phyloP scores from a whole-genome alignment of 495 filamentous ascomycete genomes.

The Penicillium ucsense region DNA sequence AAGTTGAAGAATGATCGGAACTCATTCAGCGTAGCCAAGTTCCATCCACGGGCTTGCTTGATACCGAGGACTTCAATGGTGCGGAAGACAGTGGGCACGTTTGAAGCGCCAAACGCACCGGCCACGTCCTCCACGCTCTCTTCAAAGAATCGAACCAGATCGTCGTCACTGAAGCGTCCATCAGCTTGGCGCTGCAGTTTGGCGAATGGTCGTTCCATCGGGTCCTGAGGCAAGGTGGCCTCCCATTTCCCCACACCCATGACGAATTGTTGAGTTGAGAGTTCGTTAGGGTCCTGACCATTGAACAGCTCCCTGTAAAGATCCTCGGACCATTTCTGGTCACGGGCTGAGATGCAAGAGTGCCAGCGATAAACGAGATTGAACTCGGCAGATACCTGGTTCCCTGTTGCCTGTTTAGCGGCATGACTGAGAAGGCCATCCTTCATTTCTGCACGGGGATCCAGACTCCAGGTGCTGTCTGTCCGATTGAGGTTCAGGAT shows the following conservation, averaged over 20 bases:
- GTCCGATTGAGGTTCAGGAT: constrained; percentile 70
- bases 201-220: constrained; percentile 53
- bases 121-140: constrained; percentile 52
- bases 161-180: constrained; percentile 56
- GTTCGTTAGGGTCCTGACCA: constrained; percentile 33
- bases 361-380: constrained; percentile 74
- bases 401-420: constrained; percentile 43
- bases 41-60: constrained; percentile 74
- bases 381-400: constrained; percentile 72
- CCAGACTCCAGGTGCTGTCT: constrained; percentile 62
- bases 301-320: constrained; percentile 55
- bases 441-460: constrained; percentile 53
- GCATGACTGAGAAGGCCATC: constrained; percentile 27
- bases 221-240: constrained; percentile 47
- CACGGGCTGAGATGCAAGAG: constrained; percentile 60
- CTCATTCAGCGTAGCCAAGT: constrained; percentile 75
- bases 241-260: constrained; percentile 53
- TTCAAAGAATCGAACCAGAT: constrained; percentile 57
- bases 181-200: constrained; percentile 48
- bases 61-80: constrained; percentile 80
- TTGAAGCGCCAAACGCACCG: constrained; percentile 57
- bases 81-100: constrained; percentile 63
- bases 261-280: constrained; percentile 49
- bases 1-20: constrained; percentile 76
- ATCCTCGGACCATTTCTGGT: constrained; percentile 65